Evolutionary conservation across 1,284 basidiomycete genomes (phyloP), one percentile per base, ranked within the genome.

Genomic region (Marasmius tenuissimus): DNA sequence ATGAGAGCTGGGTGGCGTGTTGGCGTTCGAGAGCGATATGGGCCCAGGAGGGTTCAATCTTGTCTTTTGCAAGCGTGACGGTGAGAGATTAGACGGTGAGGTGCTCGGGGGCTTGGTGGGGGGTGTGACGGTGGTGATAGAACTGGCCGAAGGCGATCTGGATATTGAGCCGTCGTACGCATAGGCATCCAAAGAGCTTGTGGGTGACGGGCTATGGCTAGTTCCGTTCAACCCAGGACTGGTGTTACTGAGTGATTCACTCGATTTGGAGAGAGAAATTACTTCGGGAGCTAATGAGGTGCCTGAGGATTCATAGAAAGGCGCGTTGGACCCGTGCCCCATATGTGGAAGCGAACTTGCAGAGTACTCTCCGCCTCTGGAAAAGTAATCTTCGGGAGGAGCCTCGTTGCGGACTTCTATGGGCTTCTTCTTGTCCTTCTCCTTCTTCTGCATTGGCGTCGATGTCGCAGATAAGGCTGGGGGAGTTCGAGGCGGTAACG

Each of bases 401-500:
- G 27, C 27, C 27, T 27, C 27, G 4, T 27, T 27, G 27, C 27
- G 27, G 4, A 27, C 27, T 27, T 27, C 27, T 27, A 27, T 27
- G 27, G 2, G 27, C 4, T 27, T 27, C 27, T 27, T 27, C 27
- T 27, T 27, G 4, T 27, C 27, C 62, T 39, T 58, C 45, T 12
- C 34, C 52, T 4, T 39, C 45, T 47, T 37, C 45, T 1, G 39
- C 51, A 22, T 49, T 39, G 35, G 35, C 14, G 20, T 27, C 27
- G 27, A 27, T 27, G 51, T 56, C 18, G 57, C 37, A 38, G 53
- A n/a, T 12, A 33, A 22, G 7, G 55, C 27, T 6, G 52, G 38
- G 37, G 55, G 77, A 69, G 27, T 54, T 12, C 34, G 52, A 14
- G 52, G 34, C 12, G 40, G 34, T 1, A 33, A 37, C n/a, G 42